These are phyloP conservation scores for Globisporangium barbulae DNA, from an alignment of 352 stramenopile species.

Conservation along the genomic window DNA sequence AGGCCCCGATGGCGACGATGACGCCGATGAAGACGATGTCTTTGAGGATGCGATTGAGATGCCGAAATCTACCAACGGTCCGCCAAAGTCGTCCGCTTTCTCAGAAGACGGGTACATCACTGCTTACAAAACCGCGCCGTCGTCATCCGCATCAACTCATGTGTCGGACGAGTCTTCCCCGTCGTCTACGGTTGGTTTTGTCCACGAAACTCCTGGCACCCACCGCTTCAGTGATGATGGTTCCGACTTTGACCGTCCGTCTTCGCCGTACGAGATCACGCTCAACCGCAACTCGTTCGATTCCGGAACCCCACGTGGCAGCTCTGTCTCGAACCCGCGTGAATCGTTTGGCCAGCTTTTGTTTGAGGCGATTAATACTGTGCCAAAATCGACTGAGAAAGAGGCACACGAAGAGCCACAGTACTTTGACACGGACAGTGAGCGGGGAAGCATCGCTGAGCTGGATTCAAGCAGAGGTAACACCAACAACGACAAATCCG, in stretches of 20 bases:
- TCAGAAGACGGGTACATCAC: conserved; percentile 4
- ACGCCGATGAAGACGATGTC: conserved; percentile 3
- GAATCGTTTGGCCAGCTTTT: conserved; percentile 16
- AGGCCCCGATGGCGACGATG: conserved; percentile 4
- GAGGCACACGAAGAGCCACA: conserved; percentile 8
- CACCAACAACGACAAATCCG: neutral
- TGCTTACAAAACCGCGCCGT: conserved; percentile 11
- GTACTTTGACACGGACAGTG: conserved; percentile 21
- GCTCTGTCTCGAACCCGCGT: conserved; percentile 4
- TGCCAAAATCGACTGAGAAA: conserved; percentile 3
- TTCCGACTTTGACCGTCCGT: conserved; percentile 11
- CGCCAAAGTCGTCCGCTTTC: conserved; percentile 1
- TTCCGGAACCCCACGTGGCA: conserved; percentile 17
- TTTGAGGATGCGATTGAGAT: neutral
- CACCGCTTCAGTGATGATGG: conserved; percentile 12
- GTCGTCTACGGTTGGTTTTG: conserved; percentile 5
- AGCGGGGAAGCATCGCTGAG: conserved; percentile 11
- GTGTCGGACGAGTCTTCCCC: conserved; percentile 14
- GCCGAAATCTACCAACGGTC: neutral
- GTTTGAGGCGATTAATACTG: conserved; percentile 19
- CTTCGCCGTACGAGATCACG: conserved; percentile 4
- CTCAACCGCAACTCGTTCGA: conserved; percentile 19
- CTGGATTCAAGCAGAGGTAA: neutral
- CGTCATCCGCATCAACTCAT: conserved; percentile 3
- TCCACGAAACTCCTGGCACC: neutral